phyloP scores from a whole-genome alignment of 306 rosid genomes.

The Oemleria cerasiformis region DNA sequence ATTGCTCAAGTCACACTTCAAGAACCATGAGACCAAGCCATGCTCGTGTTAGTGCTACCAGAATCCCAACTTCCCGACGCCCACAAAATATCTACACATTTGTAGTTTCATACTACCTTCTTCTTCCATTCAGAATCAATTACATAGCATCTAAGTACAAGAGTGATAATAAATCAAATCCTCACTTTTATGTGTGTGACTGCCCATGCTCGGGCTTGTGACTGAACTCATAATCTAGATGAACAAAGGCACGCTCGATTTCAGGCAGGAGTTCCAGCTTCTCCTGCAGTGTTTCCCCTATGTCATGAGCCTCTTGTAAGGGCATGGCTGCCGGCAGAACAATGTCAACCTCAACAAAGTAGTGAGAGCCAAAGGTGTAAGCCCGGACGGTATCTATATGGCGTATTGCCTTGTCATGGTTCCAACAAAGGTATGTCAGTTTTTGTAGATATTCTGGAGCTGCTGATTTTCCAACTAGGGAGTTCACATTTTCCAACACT shows the following conservation, averaged over 20 bases:
- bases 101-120: neutral
- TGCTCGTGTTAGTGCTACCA: neutral
- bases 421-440: constrained; percentile 95
- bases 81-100: constrained; percentile 4
- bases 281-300: constrained; percentile 84
- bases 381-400: constrained; percentile 93
- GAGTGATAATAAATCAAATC: neutral
- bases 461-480: constrained; percentile 89
- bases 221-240: constrained; percentile 86
- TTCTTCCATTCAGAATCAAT: neutral
- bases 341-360: constrained; percentile 93
- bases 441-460: constrained; percentile 91
- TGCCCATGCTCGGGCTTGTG: constrained; percentile 98
- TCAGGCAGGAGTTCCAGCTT: constrained; percentile 86
- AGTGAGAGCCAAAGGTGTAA: constrained; percentile 94
- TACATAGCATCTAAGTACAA: neutral
- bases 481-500: constrained; percentile 87
- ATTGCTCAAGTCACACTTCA: neutral
- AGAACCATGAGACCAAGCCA: neutral
- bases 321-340: constrained; percentile 87
- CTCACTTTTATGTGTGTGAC: constrained; percentile 40
- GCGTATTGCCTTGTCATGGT: constrained; percentile 79
- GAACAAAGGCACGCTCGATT: constrained; percentile 94
- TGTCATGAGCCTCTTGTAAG: constrained; percentile 87
- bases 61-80: neutral